phyloP scores from a whole-genome alignment of 2,329 filamentous ascomycete species.

The Fusarium lyarnte region DNA sequence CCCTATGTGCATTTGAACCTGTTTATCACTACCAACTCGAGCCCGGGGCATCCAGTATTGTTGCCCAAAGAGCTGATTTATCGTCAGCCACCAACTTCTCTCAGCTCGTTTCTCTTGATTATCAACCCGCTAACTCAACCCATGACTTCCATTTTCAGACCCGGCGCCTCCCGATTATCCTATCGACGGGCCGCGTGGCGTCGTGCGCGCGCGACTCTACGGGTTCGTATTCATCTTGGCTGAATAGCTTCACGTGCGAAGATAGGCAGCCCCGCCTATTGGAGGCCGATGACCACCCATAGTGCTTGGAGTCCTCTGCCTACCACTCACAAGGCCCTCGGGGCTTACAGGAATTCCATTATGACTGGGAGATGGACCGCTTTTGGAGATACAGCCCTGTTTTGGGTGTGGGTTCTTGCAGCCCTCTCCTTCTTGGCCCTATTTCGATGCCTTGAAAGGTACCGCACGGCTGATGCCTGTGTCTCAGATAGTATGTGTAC shows the following conservation, averaged over 20 bases:
- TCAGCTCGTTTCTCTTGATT: conserved; percentile 37
- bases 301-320: not conserved
- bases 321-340: conserved; percentile 33
- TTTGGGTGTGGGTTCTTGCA: conserved; percentile 31
- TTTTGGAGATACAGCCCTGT: conserved; percentile 32
- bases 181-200: conserved; percentile 39
- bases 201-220: conserved; percentile 30
- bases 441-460: conserved; percentile 23
- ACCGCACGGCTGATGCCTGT: conserved; percentile 29
- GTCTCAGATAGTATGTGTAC: conserved; percentile 20
- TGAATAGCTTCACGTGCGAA: conserved; percentile 40
- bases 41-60: conserved; percentile 16
- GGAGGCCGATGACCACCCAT: conserved; percentile 42
- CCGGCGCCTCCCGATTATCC: conserved; percentile 25
- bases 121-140: conserved; percentile 30
- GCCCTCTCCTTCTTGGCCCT: conserved; percentile 16
- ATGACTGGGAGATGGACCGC: conserved; percentile 35
- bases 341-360: conserved; percentile 31
- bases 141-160: conserved; percentile 42
- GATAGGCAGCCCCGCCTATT: conserved; percentile 31
- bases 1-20: conserved; percentile 36
- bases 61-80: conserved; percentile 17
- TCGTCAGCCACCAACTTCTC: conserved; percentile 33
- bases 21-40: conserved; percentile 33
- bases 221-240: conserved; percentile 30